Evolutionary conservation across 2,329 filamentous ascomycete species (phyloP).

Genomic region (Capronia americana): DNA sequence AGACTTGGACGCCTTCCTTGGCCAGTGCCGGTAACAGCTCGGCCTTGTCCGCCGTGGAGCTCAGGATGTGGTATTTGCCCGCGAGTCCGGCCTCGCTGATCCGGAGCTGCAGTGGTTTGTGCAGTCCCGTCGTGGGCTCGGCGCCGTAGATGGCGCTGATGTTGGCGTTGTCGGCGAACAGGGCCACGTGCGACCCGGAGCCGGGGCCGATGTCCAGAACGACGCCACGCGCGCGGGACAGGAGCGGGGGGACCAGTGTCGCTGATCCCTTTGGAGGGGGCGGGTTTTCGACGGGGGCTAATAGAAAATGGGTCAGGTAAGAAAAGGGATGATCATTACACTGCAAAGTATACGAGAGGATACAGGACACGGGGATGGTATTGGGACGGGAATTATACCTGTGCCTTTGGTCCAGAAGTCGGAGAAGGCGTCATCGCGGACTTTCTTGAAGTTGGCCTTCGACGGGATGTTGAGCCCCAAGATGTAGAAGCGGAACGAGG

Average conservation of each 20-base stretch:
- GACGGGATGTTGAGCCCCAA: constrained; percentile 24
- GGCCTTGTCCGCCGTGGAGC: constrained; percentile 55
- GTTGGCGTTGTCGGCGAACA: constrained; percentile 50
- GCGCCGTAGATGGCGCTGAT: constrained; percentile 60
- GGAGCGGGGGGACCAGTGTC: constrained; percentile 50
- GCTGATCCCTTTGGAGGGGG: constrained; percentile 43
- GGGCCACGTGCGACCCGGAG: constrained; percentile 57
- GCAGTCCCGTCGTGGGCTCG: constrained; percentile 59
- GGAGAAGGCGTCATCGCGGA: constrained; percentile 51
- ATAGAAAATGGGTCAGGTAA: not conserved
- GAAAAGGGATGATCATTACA: not conserved
- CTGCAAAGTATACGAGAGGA: too few species aligned
- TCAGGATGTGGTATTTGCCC: constrained; percentile 58
- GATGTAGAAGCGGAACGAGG: constrained; percentile 24
- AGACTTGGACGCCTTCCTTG: constrained; percentile 48
- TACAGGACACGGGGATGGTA: not conserved
- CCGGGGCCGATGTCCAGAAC: constrained; percentile 61
- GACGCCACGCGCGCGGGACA: constrained; percentile 49
- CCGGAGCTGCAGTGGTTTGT: constrained; percentile 48
- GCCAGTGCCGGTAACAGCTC: constrained; percentile 54
- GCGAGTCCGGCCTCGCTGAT: constrained; percentile 43
- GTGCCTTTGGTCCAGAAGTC: constrained; percentile 51
- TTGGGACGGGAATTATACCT: constrained; percentile 39
- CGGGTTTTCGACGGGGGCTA: constrained; percentile 35
- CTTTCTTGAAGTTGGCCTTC: constrained; percentile 30